These are phyloP conservation scores for Nitzschia sp. DNA, from an alignment of 108 stramenopile genomes.

Conservation along the genomic window DNA sequence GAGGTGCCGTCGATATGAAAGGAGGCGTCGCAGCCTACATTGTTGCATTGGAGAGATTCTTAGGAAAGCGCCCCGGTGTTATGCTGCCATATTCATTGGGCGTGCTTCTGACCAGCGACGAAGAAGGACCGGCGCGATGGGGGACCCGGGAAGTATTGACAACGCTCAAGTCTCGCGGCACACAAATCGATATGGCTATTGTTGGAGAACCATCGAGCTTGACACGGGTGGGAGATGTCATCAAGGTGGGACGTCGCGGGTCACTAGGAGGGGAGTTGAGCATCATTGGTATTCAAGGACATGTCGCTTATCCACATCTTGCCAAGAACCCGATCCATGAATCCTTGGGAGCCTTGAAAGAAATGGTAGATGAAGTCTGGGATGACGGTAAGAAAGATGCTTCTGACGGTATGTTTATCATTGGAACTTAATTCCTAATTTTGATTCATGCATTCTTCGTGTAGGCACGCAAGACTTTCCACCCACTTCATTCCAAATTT, in stretches of 20 bases:
- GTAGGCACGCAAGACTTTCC: slow-evolving; percentile 1
- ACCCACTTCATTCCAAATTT: slow-evolving; percentile 10
- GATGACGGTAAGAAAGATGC: slow-evolving; percentile 2
- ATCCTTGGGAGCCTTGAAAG: slow-evolving; percentile 3
- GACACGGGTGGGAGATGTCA: background rate
- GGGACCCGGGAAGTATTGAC: background rate
- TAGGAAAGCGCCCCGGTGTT: background rate
- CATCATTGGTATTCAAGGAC: slow-evolving; percentile 1
- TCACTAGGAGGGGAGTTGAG: background rate
- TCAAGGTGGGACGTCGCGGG: slow-evolving; percentile 8
- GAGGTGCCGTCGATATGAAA: slow-evolving; percentile 9
- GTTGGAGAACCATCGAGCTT: slow-evolving; percentile 3
- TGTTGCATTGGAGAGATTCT: slow-evolving; percentile 5
- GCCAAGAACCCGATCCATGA: slow-evolving; percentile 8
- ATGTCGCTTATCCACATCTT: background rate
- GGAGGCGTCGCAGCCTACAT: background rate
- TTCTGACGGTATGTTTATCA: no score
- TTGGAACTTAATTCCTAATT: no score
- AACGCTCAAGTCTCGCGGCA: background rate
- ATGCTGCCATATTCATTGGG: slow-evolving; percentile 1
- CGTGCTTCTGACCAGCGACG: slow-evolving; percentile 1
- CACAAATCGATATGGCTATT: slow-evolving; percentile 1
- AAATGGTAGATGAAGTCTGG: slow-evolving; percentile 5
- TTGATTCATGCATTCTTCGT: no score
- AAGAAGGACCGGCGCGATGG: background rate